Conservation (phyloP, 768 basidiomycete genomes). For the Kwoniella shandongensis region DNA sequence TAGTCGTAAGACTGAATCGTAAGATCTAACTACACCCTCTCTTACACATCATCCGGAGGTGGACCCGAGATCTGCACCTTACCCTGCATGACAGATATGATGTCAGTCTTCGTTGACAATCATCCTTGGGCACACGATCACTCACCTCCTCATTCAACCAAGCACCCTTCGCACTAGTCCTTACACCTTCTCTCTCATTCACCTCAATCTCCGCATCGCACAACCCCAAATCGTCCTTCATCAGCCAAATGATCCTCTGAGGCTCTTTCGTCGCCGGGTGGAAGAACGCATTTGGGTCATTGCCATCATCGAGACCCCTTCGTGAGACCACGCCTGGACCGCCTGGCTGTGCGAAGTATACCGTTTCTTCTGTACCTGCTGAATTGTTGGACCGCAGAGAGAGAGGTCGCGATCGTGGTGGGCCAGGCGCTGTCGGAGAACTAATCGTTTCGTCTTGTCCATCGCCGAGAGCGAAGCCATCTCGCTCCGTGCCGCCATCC, state of each 20-base stretch:
- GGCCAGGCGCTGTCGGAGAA: constrained; percentile 21
- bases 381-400: constrained; percentile 6
- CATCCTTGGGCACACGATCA: too few relatives aligned
- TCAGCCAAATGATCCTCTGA: constrained; percentile 81
- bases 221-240: constrained; percentile 68
- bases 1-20: neutral
- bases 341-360: constrained; percentile 44
- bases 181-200: constrained; percentile 61
- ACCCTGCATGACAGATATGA: constrained; percentile 31
- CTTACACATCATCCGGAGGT: constrained; percentile 43
- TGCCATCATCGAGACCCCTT: constrained; percentile 16
- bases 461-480: too few relatives aligned
- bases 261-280: constrained; percentile 76
- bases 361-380: constrained; percentile 4
- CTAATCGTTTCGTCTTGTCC: constrained; percentile 11
- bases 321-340: constrained; percentile 34
- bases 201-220: constrained; percentile 63
- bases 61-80: constrained; percentile 50
- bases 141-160: constrained; percentile 45
- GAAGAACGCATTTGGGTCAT: constrained; percentile 60
- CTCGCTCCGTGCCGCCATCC: neutral
- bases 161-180: constrained; percentile 60
- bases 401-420: constrained; percentile 9
- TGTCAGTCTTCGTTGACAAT: too few relatives aligned
- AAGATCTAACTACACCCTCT: neutral